Base-by-base conservation (phyloP, 352 stramenopile genomes). In the Globisporangium lucens region DNA sequence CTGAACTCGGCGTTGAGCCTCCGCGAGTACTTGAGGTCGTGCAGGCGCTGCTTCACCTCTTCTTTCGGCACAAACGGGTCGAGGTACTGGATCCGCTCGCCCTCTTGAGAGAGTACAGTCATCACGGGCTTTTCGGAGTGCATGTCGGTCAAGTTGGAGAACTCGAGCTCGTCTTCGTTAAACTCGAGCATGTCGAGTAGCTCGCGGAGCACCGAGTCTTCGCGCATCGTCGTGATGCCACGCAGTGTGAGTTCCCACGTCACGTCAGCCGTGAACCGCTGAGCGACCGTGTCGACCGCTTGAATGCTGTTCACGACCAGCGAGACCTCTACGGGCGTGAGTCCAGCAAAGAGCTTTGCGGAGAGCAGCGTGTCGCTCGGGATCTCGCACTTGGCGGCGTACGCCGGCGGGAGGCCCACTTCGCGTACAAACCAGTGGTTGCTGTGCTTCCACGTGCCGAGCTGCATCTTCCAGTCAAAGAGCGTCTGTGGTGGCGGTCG, bases 381-480 rank as follows among this genome's bases (percentile, higher is more conserved):
- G 51, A 63, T 55, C 46, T 41, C 41, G 8, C 22, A 10, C 22
- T 57, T 46, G 5, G 51, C 13, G 43, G 24, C 65, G 1, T 17
- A 17, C 3, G 69, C 62, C 22, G 67, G 29, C 0, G 76, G 74
- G 2, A 72, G 66, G 43, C 79, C 74, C 15, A 85, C 56, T 29
- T 81, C 71, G 30, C 75, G 80, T 41, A 86, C 67, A 51, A 89
- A 87, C 78, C 80, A 89, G 61, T 86, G 80, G 10, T 65, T 70
- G n/a, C 56, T 53, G 61, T 76, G 57, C 4, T 75, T 75, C 76
- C 77, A 89, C 22, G 64, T 72, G 5, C 78, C 80, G 0, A 85
- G 67, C 62, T 84, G 69, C 78, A 89, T 87, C 59, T 84, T 87
- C 80, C 80, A 89, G 13, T 77, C 68, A 47, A 89, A 89, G 2